Conservation (phyloP, 2,329 filamentous ascomycete species). For the Zalaria sp. region DNA sequence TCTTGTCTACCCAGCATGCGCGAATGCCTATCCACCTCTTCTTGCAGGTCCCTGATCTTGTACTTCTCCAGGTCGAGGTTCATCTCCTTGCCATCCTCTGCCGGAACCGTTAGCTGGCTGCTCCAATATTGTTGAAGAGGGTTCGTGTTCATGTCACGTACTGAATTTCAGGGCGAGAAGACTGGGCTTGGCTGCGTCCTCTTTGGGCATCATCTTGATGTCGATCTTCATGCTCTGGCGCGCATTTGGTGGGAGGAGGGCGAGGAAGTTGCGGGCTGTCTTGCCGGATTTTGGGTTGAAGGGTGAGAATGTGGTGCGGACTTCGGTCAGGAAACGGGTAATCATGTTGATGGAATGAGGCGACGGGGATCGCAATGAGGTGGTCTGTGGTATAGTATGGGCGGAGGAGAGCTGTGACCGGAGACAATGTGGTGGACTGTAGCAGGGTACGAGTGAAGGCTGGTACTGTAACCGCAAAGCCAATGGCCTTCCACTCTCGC, state of each 20-base stretch:
- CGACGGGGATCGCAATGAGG: too few species aligned
- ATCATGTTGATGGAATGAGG: conserved; percentile 46
- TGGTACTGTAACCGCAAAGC: too few species aligned
- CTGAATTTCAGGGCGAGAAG: conserved; percentile 73
- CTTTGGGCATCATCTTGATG: conserved; percentile 58
- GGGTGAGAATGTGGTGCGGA: conserved; percentile 81
- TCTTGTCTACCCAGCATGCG: conserved; percentile 68
- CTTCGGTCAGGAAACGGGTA: conserved; percentile 72
- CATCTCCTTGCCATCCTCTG: conserved; percentile 89
- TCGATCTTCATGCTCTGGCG: conserved; percentile 62
- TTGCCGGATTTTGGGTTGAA: conserved; percentile 62
- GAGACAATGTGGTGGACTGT: too few species aligned
- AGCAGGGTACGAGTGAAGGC: too few species aligned
- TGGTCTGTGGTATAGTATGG: too few species aligned
- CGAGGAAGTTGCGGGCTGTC: conserved; percentile 77
- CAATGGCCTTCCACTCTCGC: too few species aligned
- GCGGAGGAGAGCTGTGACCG: too few species aligned
- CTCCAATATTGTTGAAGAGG: neutral
- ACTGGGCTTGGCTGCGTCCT: conserved; percentile 50
- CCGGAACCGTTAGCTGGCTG: conserved; percentile 7
- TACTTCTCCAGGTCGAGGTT: conserved; percentile 66
- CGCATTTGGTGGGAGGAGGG: conserved; percentile 67
- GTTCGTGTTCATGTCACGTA: conserved; percentile 27
- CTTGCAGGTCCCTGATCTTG: conserved; percentile 72
- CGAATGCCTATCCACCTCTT: conserved; percentile 84